phyloP scores from a whole-genome alignment of 805 yeast genomes.

The Candida pseudofarinosa region DNA sequence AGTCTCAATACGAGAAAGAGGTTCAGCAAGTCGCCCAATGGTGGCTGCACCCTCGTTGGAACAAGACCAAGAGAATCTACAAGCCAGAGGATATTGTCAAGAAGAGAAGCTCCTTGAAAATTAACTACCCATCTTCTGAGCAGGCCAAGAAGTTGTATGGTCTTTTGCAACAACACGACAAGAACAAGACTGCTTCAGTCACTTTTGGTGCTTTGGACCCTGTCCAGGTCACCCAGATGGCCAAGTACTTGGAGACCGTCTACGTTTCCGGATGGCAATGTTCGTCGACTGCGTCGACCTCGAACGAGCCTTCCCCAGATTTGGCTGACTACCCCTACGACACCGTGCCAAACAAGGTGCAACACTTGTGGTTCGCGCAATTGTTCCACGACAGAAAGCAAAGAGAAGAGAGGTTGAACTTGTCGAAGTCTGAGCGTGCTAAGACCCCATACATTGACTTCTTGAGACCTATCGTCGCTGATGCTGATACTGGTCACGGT shows the following conservation, averaged over 20 bases:
- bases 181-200: slow-evolving; percentile 69
- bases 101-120: slow-evolving; percentile 78
- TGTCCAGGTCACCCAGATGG: slow-evolving; percentile 94
- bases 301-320: slow-evolving; percentile 98
- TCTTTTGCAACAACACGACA: slow-evolving; percentile 67
- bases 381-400: slow-evolving; percentile 96
- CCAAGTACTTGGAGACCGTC: slow-evolving; percentile 85
- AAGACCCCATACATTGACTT: slow-evolving; percentile 77
- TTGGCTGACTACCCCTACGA: slow-evolving; percentile 98
- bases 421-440: slow-evolving; percentile 61
- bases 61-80: slow-evolving; percentile 80
- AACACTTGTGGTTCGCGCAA: slow-evolving; percentile 95
- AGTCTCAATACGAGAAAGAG: slow-evolving; percentile 59
- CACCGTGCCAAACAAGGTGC: slow-evolving; percentile 97
- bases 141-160: slow-evolving; percentile 81
- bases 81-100: slow-evolving; percentile 83
- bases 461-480: slow-evolving; percentile 92
- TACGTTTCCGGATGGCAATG: slow-evolving; percentile 99
- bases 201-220: slow-evolving; percentile 97
- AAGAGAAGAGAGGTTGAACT: slow-evolving; percentile 70
- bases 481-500: slow-evolving; percentile 99
- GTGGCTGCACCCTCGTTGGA: slow-evolving; percentile 96
- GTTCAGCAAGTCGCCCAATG: slow-evolving; percentile 73
- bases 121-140: slow-evolving; percentile 68
- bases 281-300: slow-evolving; percentile 94